Percentiles rank a stretch among this genome's conserved stretches.
Evolutionary conservation across 345 rosid species (phyloP).

Genomic region (Linum trigynum): DNA sequence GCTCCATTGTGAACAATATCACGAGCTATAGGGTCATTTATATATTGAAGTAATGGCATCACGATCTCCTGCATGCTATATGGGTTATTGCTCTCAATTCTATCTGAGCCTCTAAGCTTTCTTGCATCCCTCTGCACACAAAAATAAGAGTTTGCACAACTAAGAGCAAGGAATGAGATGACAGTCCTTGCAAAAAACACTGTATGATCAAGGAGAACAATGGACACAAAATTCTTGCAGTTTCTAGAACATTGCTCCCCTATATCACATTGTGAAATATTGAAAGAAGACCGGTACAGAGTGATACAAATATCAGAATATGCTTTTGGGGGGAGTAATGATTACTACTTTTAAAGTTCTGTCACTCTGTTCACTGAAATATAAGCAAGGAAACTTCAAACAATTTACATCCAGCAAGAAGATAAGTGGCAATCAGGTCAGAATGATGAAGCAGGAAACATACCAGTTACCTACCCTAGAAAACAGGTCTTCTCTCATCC

Average conservation of each 20-base stretch:
- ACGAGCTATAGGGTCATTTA: constrained; percentile 58
- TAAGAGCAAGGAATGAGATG: background rate
- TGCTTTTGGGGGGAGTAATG: background rate
- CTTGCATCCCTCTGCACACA: constrained; percentile 70
- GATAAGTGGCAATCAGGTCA: background rate
- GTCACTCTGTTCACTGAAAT: background rate
- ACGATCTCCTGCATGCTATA: constrained; percentile 70
- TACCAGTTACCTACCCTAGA: constrained; percentile 49
- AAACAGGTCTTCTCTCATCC: constrained; percentile 98
- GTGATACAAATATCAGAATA: background rate
- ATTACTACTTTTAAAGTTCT: background rate
- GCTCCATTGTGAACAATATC: constrained; percentile 92
- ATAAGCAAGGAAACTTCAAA: background rate
- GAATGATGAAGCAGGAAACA: constrained; percentile 8
- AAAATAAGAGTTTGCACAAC: background rate
- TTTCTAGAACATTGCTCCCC: background rate
- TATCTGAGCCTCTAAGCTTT: constrained; percentile 31
- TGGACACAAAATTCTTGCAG: background rate
- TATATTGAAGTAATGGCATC: constrained; percentile 74
- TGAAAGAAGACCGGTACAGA: background rate
- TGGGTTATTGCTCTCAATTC: constrained; percentile 41
- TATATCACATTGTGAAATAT: background rate
- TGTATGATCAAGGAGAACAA: background rate
- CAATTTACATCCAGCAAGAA: background rate
- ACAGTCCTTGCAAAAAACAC: background rate